These are phyloP conservation scores for Neoboletus brunneissimus DNA, from an alignment of 768 basidiomycete species.

Conservation along the genomic window DNA sequence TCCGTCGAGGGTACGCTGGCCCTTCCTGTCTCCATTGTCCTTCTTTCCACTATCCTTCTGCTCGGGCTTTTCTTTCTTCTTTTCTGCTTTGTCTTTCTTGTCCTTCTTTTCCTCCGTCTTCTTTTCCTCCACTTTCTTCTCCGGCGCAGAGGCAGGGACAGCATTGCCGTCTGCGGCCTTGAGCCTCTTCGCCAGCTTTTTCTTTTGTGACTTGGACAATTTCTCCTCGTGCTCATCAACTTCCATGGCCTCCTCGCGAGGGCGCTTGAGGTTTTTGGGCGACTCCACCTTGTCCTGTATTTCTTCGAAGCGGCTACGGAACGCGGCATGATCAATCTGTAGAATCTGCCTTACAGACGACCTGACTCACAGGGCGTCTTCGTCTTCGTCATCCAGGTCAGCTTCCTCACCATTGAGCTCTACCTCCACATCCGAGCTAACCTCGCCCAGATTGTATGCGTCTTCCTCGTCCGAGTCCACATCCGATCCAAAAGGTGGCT, in stretches of 20 bases:
- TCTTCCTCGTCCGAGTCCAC: constrained; percentile 54
- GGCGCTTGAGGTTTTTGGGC: constrained; percentile 60
- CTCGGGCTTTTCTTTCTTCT: constrained; percentile 36
- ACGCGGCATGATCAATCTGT: not conserved
- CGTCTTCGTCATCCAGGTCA: constrained; percentile 49
- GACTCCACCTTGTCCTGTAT: constrained; percentile 38
- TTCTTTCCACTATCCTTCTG: constrained; percentile 31
- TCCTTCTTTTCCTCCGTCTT: constrained; percentile 55
- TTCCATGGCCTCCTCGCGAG: constrained; percentile 59
- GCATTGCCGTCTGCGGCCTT: constrained; percentile 57
- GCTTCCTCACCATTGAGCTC: constrained; percentile 63
- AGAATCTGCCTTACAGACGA: not conserved
- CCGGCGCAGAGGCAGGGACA: constrained; percentile 26
- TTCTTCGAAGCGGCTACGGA: constrained; percentile 67
- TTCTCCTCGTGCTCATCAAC: constrained; percentile 37
- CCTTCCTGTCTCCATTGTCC: constrained; percentile 25
- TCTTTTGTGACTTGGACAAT: constrained; percentile 55
- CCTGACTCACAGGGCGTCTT: constrained; percentile 41
- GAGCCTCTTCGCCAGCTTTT: constrained; percentile 66
- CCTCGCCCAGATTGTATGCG: constrained; percentile 61
- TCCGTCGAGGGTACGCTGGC: constrained; percentile 46
- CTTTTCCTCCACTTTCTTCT: constrained; percentile 33
- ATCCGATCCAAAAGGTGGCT: constrained; percentile 49
- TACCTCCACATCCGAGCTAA: constrained; percentile 83
- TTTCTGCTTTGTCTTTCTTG: constrained; percentile 29